Conservation (phyloP, 2,329 filamentous ascomycete species). For the Alternaria conjuncta region DNA sequence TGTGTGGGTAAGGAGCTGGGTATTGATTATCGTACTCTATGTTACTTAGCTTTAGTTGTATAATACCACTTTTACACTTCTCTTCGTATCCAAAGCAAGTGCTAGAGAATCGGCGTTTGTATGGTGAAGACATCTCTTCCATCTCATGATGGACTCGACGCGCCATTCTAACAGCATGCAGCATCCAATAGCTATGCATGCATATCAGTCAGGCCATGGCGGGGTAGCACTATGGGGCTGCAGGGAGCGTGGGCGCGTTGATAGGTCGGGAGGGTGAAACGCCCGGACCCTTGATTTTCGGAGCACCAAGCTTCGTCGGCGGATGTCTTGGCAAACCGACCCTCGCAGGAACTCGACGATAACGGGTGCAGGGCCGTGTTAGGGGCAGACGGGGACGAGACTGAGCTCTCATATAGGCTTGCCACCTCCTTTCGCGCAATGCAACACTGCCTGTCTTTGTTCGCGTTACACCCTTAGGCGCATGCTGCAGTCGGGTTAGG, state of each 20-base stretch:
- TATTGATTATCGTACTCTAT: background rate
- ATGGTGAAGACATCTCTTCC: background rate
- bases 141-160: background rate
- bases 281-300: constrained; percentile 14
- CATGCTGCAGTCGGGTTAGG: constrained; percentile 17
- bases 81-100: background rate
- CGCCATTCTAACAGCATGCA: background rate
- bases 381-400: background rate
- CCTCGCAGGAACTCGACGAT: constrained; percentile 53
- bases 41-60: background rate
- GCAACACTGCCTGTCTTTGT: background rate
- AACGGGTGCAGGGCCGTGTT: background rate
- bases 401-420: background rate
- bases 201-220: constrained; percentile 16
- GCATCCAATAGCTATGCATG: background rate
- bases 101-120: too few species aligned
- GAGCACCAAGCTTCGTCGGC: constrained; percentile 16
- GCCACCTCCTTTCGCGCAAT: constrained; percentile 18
- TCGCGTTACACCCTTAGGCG: background rate
- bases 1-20: background rate
- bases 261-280: constrained; percentile 21
- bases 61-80: background rate
- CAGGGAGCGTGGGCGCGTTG: constrained; percentile 8
- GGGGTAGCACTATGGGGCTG: constrained; percentile 23
- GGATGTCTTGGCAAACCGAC: constrained; percentile 25